Percentiles rank a stretch among this genome's conserved stretches.
Conservation (phyloP, 805 yeast genomes). For the Lipomyces spencermartinsiae region DNA sequence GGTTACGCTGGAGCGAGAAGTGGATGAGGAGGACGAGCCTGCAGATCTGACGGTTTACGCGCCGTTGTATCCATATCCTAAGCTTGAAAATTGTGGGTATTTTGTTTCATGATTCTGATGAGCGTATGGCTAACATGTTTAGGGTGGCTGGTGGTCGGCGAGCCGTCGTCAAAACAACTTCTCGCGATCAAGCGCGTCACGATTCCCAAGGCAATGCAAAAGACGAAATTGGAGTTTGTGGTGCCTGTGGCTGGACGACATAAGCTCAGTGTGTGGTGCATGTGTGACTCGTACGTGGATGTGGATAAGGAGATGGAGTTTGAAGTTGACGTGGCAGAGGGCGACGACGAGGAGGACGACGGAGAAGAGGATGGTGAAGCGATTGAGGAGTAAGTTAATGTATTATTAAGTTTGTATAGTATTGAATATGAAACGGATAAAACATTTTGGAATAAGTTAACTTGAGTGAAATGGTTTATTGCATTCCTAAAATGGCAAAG, state of each 20-base stretch:
- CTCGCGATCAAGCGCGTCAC: slow-evolving; percentile 74
- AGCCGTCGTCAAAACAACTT: slow-evolving; percentile 61
- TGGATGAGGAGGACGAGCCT: slow-evolving; percentile 74
- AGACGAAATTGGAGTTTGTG: slow-evolving; percentile 59
- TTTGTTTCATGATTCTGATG: slow-evolving; percentile 1
- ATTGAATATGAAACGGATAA: background rate
- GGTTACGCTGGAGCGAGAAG: slow-evolving; percentile 48
- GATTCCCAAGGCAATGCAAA: slow-evolving; percentile 59
- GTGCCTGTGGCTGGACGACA: slow-evolving; percentile 68
- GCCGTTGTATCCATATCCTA: slow-evolving; percentile 63
- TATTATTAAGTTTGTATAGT: background rate
- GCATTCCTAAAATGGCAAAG: no score
- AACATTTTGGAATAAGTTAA: background rate
- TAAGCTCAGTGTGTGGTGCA: slow-evolving; percentile 74
- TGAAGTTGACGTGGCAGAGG: slow-evolving; percentile 45
- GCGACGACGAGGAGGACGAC: slow-evolving; percentile 40
- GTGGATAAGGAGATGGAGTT: slow-evolving; percentile 82
- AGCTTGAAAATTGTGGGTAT: slow-evolving; percentile 58
- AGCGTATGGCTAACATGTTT: slow-evolving; percentile 39
- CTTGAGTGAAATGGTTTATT: no score
- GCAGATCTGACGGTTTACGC: slow-evolving; percentile 64
- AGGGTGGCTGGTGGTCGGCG: slow-evolving; percentile 92
- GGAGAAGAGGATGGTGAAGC: slow-evolving; percentile 34
- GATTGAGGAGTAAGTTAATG: slow-evolving; percentile 4
- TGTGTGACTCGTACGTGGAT: slow-evolving; percentile 91